phyloP scores from a whole-genome alignment of 176 grass and related monocot species.

The Aegilops speltoides region DNA sequence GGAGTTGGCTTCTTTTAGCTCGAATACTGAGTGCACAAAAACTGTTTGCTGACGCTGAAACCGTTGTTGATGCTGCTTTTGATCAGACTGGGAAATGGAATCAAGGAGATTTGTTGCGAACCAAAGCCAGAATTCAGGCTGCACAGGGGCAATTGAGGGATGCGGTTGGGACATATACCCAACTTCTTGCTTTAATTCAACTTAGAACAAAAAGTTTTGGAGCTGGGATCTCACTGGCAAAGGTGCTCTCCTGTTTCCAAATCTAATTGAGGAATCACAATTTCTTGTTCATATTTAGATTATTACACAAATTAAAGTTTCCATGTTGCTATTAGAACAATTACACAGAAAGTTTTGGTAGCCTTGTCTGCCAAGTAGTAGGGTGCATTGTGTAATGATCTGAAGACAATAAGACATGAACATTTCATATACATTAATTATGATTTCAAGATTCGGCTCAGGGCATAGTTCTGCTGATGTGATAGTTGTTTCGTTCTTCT shows the following conservation, averaged over 20 bases:
- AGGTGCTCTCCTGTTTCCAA: conserved; percentile 50
- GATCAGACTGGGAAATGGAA: conserved; percentile 89
- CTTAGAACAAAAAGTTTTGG: conserved; percentile 66
- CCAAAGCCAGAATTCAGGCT: conserved; percentile 90
- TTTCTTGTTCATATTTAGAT: conserved; percentile 20
- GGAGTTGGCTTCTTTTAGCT: conserved; percentile 91
- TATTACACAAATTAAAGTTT: conserved; percentile 6
- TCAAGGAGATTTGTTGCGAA: conserved; percentile 61
- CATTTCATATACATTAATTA: conserved; percentile 9
- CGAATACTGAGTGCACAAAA: conserved; percentile 89
- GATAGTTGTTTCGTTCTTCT: neutral
- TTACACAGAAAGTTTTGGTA: neutral
- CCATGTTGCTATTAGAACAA: neutral
- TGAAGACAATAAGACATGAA: conserved; percentile 2
- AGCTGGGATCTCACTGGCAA: conserved; percentile 53
- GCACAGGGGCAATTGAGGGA: conserved; percentile 65
- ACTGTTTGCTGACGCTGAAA: conserved; percentile 66
- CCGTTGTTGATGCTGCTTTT: conserved; percentile 75
- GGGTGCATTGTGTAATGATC: neutral
- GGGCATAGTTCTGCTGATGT: neutral
- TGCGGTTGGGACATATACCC: conserved; percentile 79
- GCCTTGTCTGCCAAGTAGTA: neutral
- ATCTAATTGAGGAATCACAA: conserved; percentile 3
- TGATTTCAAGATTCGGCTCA: neutral
- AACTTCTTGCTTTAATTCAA: conserved; percentile 81